A percentile compares a stretch with the other conserved stretches of the same genome.
These are phyloP conservation scores for Cryphonectria japonica DNA, from an alignment of 2,329 filamentous ascomycete genomes.

Conservation along the genomic window DNA sequence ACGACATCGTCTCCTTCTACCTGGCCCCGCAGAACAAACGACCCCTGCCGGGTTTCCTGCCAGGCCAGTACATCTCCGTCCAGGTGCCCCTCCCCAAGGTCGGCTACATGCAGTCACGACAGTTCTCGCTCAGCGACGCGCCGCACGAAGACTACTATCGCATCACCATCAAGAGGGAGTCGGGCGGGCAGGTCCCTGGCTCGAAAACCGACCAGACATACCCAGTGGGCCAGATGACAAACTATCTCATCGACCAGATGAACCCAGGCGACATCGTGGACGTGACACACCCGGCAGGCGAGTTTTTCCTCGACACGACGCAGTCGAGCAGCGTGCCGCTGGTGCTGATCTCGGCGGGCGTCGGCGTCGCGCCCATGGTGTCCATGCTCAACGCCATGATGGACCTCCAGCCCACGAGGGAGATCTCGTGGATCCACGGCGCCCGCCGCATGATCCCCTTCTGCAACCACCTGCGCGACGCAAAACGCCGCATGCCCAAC, in stretches of 20 bases:
- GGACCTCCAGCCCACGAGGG: slow-evolving; percentile 48
- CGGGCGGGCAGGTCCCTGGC: slow-evolving; percentile 52
- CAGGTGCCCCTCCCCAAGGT: slow-evolving; percentile 59
- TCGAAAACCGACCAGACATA: background rate
- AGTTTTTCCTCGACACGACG: slow-evolving; percentile 59
- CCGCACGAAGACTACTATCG: slow-evolving; percentile 66
- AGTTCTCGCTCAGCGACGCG: slow-evolving; percentile 74
- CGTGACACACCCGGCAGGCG: slow-evolving; percentile 68
- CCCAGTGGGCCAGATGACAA: slow-evolving; percentile 65
- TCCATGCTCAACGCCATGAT: slow-evolving; percentile 62
- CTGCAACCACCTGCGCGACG: slow-evolving; percentile 52
- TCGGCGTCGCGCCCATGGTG: slow-evolving; percentile 63
- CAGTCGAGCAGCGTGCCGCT: slow-evolving; percentile 50
- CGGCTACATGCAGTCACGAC: slow-evolving; percentile 66
- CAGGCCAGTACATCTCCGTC: slow-evolving; percentile 75
- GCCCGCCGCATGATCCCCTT: slow-evolving; percentile 58
- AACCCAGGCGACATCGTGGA: slow-evolving; percentile 64
- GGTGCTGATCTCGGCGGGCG: slow-evolving; percentile 65
- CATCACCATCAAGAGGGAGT: slow-evolving; percentile 72
- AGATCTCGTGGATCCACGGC: slow-evolving; percentile 64
- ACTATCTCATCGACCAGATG: slow-evolving; percentile 66
- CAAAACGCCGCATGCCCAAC: slow-evolving; percentile 43
- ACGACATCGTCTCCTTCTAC: slow-evolving; percentile 73
- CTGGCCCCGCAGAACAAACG: slow-evolving; percentile 65
- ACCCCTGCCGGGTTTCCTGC: slow-evolving; percentile 65